Conservation (phyloP, 2,329 filamentous ascomycete species). For the Cladosporium sp. region DNA sequence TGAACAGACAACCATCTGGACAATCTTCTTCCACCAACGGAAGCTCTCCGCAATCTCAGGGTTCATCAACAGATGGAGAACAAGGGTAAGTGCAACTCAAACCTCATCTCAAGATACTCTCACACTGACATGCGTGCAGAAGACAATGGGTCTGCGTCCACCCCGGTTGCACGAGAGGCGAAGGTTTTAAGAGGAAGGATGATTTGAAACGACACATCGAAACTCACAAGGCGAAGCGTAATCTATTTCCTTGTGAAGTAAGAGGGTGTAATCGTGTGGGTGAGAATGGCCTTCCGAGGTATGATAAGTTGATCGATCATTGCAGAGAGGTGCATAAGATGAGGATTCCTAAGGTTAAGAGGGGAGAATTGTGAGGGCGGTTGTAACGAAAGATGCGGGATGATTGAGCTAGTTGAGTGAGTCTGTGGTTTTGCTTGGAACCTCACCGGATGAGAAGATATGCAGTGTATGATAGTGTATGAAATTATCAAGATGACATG, state of each 20-base stretch:
- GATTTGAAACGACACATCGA: slow-evolving; percentile 45
- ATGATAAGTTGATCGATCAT: slow-evolving; percentile 54
- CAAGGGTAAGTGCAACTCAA: background rate
- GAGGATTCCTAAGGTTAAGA: background rate
- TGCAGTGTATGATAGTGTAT: no score
- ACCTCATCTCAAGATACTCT: background rate
- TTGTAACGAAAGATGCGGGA: no score
- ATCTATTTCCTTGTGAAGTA: slow-evolving; percentile 41
- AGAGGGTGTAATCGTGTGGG: slow-evolving; percentile 40
- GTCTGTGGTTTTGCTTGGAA: no score
- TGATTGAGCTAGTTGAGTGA: no score
- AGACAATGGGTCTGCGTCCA: background rate
- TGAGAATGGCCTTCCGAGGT: slow-evolving; percentile 49
- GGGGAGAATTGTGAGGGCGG: no score
- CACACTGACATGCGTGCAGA: background rate
- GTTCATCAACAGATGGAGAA: background rate
- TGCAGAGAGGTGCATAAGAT: slow-evolving; percentile 50
- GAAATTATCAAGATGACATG: no score
- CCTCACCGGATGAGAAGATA: no score
- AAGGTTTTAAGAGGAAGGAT: slow-evolving; percentile 32
- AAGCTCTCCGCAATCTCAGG: background rate
- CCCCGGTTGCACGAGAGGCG: background rate
- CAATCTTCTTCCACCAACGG: background rate
- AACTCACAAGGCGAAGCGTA: slow-evolving; percentile 15
- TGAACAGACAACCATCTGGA: background rate